These are phyloP conservation scores for Musa itinerans DNA, from an alignment of 176 grass and related monocot species.

Conservation along the genomic window DNA sequence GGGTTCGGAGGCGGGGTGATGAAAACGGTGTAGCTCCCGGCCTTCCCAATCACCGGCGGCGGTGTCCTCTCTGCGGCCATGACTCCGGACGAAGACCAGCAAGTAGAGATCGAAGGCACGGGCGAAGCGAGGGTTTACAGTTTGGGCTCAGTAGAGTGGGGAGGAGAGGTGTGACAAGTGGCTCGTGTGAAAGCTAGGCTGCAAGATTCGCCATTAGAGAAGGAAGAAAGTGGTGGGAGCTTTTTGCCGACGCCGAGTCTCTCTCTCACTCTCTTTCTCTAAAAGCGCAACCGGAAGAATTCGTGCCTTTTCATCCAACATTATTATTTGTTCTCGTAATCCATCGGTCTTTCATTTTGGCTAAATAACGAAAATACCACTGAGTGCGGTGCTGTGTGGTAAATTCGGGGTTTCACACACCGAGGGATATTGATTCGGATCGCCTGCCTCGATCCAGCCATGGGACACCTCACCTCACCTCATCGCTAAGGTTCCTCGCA, in stretches of 20 bases:
- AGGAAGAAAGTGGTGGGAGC: neutral
- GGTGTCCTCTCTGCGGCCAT: neutral
- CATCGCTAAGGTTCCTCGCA: too few species aligned
- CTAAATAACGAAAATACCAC: too few species aligned
- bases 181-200: neutral
- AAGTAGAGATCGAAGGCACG: neutral
- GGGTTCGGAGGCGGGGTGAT: constrained; percentile 26
- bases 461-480: too few species aligned
- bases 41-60: constrained; percentile 29
- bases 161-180: neutral
- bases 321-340: too few species aligned
- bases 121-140: neutral
- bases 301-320: too few species aligned
- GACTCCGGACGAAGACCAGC: neutral
- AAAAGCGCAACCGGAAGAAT: too few species aligned
- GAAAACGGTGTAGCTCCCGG: constrained; percentile 48
- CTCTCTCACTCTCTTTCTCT: too few species aligned
- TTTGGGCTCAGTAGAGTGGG: neutral
- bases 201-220: neutral
- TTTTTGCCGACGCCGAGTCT: neutral
- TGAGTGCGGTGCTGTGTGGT: too few species aligned
- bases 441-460: too few species aligned
- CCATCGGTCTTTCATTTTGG: too few species aligned
- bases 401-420: too few species aligned
- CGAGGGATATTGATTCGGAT: too few species aligned